Percentiles rank a stretch among this genome's conserved stretches.
phyloP scores from a whole-genome alignment of 768 basidiomycete genomes.

The Tulasnella sp. region DNA sequence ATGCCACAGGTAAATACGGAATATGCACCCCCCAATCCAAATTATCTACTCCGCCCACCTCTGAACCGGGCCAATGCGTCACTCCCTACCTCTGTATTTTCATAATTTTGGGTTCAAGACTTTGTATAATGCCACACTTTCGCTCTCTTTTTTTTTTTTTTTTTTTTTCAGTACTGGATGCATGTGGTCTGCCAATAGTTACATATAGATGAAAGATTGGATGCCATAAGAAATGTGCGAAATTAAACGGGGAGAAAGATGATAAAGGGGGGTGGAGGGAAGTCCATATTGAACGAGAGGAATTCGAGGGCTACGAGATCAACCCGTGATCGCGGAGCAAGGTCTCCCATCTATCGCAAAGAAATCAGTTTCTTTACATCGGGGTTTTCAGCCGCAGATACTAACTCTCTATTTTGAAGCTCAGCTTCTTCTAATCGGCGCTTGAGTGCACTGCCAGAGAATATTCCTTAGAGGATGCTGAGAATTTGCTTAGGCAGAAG shows the following conservation, averaged over 20 bases:
- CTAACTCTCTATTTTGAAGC: slow-evolving; percentile 63
- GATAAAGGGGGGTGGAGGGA: background rate
- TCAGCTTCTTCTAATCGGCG: slow-evolving; percentile 62
- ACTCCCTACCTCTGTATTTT: slow-evolving; percentile 1
- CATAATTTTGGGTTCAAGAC: background rate
- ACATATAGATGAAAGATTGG: background rate
- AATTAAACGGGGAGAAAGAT: background rate
- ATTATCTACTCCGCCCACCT: background rate
- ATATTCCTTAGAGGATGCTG: background rate
- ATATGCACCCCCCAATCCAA: background rate
- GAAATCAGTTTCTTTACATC: slow-evolving; percentile 17
- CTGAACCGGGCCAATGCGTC: background rate
- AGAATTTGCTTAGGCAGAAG: slow-evolving; percentile 19
- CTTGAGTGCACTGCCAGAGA: slow-evolving; percentile 38
- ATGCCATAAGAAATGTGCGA: background rate
- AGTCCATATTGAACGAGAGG: background rate
- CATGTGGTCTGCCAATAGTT: background rate
- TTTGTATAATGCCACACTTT: background rate
- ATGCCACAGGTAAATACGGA: background rate
- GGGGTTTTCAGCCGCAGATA: slow-evolving; percentile 7
- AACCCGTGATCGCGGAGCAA: slow-evolving; percentile 46
- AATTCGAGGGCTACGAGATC: slow-evolving; percentile 32
- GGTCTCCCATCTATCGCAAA: slow-evolving; percentile 51
- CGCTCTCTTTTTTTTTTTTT: background rate
- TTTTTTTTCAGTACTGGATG: background rate